Evolutionary conservation across 176 grass and related monocot species (phyloP), one percentile per base, ranked within the genome.

Genomic region (Musa schizocarpa): DNA sequence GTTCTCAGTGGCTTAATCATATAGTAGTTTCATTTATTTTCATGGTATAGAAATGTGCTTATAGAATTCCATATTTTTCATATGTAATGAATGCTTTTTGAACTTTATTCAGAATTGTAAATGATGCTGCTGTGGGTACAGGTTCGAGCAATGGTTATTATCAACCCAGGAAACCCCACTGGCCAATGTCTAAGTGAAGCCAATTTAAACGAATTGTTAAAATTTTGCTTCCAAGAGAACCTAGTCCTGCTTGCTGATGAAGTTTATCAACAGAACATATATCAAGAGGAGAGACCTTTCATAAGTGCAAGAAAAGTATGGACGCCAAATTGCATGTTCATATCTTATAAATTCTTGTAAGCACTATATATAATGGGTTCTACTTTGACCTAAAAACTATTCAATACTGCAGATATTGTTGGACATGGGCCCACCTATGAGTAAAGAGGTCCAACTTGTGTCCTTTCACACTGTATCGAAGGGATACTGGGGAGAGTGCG

Each of bases 401-500:
- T 74, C 20, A 82, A 26, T 81, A 71, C 34, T 87, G 9, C 69
- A 99, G 96, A 81, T 94, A 81, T 81, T 99, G 75, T 89, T 94
- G 9, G 91, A 94, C 82, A 83, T 99, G 80, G 91, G 96, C 73
- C 73, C 25, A 68, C 96, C 91, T 73, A 55, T 89, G 34, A 86
- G 86, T 83, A 99, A 86, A 81, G 96, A 89, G 58, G 86, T 99
- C 71, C 96, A 99, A 69, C 81, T 99, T 65, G 76, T 99, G 74
- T 99, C 96, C 62, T 99, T 95, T 83, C 96, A 95, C 80, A 99
- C 96, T 22, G 96, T 99, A 65, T 99, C 96, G 14, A 99, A 99
- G 85, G 96, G 96, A 68, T 92, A 88, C 54, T 99, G 96, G 96
- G 96, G 96, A n/a, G 96, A 99, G 75, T 99, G 96, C 81, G 96